Evolutionary conservation across 2,329 filamentous ascomycete genomes (phyloP).

Genomic region (Talaromyces sp.): DNA sequence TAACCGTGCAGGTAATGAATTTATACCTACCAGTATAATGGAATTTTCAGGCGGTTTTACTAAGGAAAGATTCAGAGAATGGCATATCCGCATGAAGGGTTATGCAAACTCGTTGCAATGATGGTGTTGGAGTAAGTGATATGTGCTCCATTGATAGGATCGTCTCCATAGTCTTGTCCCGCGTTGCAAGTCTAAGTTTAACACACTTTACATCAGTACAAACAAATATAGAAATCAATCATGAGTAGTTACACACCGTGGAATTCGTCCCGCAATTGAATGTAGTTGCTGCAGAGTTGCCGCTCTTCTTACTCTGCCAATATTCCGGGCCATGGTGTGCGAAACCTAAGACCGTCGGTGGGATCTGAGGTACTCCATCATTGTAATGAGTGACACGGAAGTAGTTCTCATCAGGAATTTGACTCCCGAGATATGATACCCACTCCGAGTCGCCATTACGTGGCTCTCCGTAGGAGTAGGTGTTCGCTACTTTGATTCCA

Average conservation of each 20-base stretch:
- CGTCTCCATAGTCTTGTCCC: not conserved
- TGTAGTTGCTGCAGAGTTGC: not conserved
- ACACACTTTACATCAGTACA: not conserved
- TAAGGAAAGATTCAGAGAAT: not conserved
- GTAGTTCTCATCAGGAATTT: not conserved
- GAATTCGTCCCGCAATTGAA: not conserved
- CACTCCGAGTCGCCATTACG: not conserved
- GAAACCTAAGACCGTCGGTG: not conserved
- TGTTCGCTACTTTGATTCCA: not conserved
- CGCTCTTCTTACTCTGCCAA: not conserved
- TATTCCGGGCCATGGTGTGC: not conserved
- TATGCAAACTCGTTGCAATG: not conserved
- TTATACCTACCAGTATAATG: not conserved
- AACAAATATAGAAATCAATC: not conserved
- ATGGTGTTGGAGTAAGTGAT: not conserved
- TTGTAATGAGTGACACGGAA: not conserved
- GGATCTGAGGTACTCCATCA: not conserved
- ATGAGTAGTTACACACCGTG: not conserved
- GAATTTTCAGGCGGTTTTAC: not conserved
- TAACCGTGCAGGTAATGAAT: not conserved
- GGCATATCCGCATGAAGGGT: not conserved
- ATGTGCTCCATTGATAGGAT: not conserved
- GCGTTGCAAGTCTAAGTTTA: not conserved
- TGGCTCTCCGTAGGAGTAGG: not conserved
- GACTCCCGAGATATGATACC: not conserved